Conservation (phyloP, 192 early-diverging fungal genomes). For the Coemansia sp. region DNA sequence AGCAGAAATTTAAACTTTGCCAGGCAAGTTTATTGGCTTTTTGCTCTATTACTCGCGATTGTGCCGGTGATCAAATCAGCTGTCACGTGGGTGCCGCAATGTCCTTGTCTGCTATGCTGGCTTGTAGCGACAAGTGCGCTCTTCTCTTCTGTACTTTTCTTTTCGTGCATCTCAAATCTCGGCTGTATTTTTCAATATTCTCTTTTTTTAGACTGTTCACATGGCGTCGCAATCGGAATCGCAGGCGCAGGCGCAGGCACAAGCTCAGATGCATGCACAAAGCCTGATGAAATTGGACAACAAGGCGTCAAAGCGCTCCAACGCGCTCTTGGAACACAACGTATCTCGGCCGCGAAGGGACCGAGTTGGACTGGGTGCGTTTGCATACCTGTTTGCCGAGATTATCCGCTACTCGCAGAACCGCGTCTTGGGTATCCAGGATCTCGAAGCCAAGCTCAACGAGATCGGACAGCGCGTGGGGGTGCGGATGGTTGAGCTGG, state of each 20-base stretch:
- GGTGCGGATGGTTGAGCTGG: constrained; percentile 80
- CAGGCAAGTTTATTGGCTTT: not conserved
- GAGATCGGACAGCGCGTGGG: constrained; percentile 96
- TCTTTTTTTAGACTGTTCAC: not conserved
- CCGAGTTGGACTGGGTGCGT: constrained; percentile 79
- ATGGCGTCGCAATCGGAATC: not conserved
- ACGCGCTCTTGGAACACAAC: constrained; percentile 71
- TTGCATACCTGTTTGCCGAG: constrained; percentile 91
- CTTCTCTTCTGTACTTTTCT: not conserved
- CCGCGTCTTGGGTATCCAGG: constrained; percentile 89
- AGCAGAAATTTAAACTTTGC: not conserved
- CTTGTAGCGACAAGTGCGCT: not conserved
- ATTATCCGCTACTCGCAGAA: constrained; percentile 97
- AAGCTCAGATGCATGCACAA: constrained; percentile 19
- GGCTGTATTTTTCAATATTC: not conserved
- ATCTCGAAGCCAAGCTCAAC: constrained; percentile 89
- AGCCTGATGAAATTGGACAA: constrained; percentile 41
- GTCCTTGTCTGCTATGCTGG: not conserved
- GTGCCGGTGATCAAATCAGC: not conserved
- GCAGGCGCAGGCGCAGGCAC: not conserved
- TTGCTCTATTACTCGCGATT: not conserved
- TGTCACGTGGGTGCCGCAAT: not conserved
- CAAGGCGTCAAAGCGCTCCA: constrained; percentile 42
- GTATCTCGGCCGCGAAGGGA: constrained; percentile 68
- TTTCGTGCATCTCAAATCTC: not conserved